Evolutionary conservation across 2,329 filamentous ascomycete species (phyloP).

Genomic region (Ophiosphaerella korrae): DNA sequence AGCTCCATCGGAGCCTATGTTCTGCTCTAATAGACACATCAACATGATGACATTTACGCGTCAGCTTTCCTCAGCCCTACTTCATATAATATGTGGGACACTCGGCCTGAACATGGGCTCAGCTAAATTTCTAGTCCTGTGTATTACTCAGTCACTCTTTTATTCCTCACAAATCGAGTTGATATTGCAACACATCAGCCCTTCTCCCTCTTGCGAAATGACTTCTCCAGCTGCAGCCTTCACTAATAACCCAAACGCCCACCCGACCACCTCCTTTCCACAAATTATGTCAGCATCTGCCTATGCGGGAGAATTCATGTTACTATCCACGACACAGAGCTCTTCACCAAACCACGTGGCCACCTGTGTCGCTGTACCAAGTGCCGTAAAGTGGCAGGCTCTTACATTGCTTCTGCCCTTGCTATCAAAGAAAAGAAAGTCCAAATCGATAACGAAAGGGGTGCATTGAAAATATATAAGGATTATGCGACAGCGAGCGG

Average conservation of each 20-base stretch:
- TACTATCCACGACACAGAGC: slow-evolving; percentile 54
- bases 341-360: slow-evolving; percentile 52
- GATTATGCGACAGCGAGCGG: slow-evolving; percentile 55
- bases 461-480: slow-evolving; percentile 52
- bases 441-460: slow-evolving; percentile 51
- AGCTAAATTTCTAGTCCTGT: no score
- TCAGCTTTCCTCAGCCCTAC: no score
- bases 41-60: no score
- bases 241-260: slow-evolving; percentile 49
- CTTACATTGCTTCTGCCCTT: slow-evolving; percentile 49
- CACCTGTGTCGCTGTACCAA: slow-evolving; percentile 58
- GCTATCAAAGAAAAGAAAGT: slow-evolving; percentile 54
- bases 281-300: slow-evolving; percentile 49
- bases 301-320: slow-evolving; percentile 56
- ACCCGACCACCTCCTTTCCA: slow-evolving; percentile 40
- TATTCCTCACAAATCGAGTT: not conserved
- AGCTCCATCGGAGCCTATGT: no score
- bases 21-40: no score
- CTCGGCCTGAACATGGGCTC: no score
- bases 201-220: not conserved
- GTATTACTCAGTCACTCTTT: not conserved
- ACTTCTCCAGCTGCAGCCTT: not conserved
- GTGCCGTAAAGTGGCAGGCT: slow-evolving; percentile 57
- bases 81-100: no score
- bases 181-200: not conserved